These are phyloP conservation scores for Luzula sylvatica DNA, from an alignment of 176 grass and related monocot species.

Conservation along the genomic window DNA sequence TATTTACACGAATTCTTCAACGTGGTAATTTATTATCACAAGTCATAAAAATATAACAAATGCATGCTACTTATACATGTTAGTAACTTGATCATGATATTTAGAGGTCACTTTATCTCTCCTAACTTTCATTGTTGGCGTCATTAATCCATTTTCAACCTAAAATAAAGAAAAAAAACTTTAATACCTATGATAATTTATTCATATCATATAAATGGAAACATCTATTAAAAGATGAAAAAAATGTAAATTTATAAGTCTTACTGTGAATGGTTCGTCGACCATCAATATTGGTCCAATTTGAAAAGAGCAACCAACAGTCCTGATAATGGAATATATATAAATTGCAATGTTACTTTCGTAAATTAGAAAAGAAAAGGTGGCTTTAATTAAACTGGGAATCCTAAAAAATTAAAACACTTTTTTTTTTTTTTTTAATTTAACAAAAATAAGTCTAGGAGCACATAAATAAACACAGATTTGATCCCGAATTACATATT, in stretches of 20 bases:
- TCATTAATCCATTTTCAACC: slow-evolving; percentile 91
- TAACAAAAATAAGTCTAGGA: not conserved
- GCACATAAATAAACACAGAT: too few relatives aligned
- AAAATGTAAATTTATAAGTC: too few relatives aligned
- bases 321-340: slow-evolving; percentile 44
- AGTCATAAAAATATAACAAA: not conserved
- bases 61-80: slow-evolving; percentile 37
- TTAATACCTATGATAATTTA: too few relatives aligned
- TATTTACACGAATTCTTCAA: not conserved
- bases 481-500: too few relatives aligned
- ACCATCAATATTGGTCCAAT: slow-evolving; percentile 60
- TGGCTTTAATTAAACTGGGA: too few relatives aligned
- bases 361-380: not conserved
- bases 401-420: too few relatives aligned
- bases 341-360: too few relatives aligned
- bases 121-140: slow-evolving; percentile 85
- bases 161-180: slow-evolving; percentile 19
- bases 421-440: too few relatives aligned
- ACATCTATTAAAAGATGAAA: too few relatives aligned
- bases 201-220: too few relatives aligned
- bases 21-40: not conserved
- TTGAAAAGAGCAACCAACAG: slow-evolving; percentile 44
- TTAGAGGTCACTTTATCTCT: slow-evolving; percentile 53
- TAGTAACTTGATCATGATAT: slow-evolving; percentile 48
- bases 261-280: slow-evolving; percentile 74